Conservation (phyloP, 176 grass and related monocot genomes). For the Triticum aestivum region IWGSC_CS_RefSeq_v2.1 NC_057807.1:168693476-168693975, state of each 20-base stretch:
- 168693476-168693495: not conserved
- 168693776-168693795: constrained; percentile 8
- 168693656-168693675: not conserved
- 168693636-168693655: not conserved
- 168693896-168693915: constrained; percentile 86
- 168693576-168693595: not conserved
- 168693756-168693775: not conserved
- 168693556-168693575: not conserved
- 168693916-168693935: constrained; percentile 82
- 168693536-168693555: not conserved
- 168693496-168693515: not conserved
- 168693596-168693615: not conserved
- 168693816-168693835: not conserved
- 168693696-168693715: not conserved
- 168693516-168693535: not conserved
- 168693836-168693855: not conserved
- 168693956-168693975: constrained; percentile 65
- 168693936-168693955: constrained; percentile 77
- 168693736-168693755: not conserved
- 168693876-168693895: constrained; percentile 70
- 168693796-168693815: not conserved
- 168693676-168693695: not conserved
- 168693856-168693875: constrained; percentile 77
- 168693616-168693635: not conserved
- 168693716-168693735: not conserved